Percentiles rank a stretch among this genome's conserved stretches.
phyloP scores from a whole-genome alignment of 495 filamentous ascomycete species.

The Podospora fimiseda region DNA sequence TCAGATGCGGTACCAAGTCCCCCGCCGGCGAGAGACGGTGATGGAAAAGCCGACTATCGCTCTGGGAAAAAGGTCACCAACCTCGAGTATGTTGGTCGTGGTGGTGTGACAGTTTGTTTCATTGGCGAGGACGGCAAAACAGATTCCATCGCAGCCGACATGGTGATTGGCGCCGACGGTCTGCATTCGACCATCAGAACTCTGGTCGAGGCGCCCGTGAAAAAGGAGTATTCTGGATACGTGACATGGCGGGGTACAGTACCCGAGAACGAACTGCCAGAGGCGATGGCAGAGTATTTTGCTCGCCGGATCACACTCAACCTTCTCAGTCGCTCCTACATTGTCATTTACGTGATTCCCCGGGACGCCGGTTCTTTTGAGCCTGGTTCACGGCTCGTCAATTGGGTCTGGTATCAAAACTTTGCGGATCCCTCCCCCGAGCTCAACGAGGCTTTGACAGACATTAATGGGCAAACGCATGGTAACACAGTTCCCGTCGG shows the following conservation, averaged over 20 bases:
- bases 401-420: constrained; percentile 49
- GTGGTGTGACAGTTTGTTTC: constrained; percentile 25
- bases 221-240: constrained; percentile 46
- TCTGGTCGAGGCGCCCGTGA: constrained; percentile 30
- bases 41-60: constrained; percentile 33
- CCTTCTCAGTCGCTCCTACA: constrained; percentile 8
- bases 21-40: constrained; percentile 16
- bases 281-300: constrained; percentile 27
- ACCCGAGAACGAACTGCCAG: constrained; percentile 27
- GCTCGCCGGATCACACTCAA: constrained; percentile 8
- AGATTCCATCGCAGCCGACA: constrained; percentile 27
- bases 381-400: constrained; percentile 37
- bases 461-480: constrained; percentile 33
- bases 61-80: constrained; percentile 35
- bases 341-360: constrained; percentile 42
- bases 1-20: constrained; percentile 21
- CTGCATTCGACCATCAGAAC: constrained; percentile 41
- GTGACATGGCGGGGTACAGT: constrained; percentile 46
- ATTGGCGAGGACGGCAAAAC: constrained; percentile 8
- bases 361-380: constrained; percentile 35
- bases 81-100: constrained; percentile 14
- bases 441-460: constrained; percentile 40
- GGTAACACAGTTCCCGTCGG: constrained; percentile 40
- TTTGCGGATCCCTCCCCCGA: constrained; percentile 30
- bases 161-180: constrained; percentile 49